Evolutionary conservation across 192 early-diverging fungal species (phyloP), one percentile per base, ranked within the genome.

Genomic region (Spinellus fusiger): DNA sequence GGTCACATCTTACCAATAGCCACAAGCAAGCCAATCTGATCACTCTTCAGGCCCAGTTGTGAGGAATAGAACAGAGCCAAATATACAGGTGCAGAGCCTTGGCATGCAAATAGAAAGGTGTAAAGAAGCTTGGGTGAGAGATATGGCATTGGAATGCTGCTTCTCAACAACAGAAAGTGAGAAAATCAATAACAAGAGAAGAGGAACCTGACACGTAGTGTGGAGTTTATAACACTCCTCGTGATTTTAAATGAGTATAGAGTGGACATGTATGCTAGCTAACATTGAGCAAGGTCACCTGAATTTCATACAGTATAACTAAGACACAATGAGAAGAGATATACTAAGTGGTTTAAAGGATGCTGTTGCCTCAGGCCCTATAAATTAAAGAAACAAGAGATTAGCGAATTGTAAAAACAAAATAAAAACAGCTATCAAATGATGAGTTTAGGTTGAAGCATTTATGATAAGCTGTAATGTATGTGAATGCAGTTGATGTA

Each of bases 61-160:
- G 67, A 68, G 3, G 66, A 61, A 65, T 74, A 74, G 53, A 69
- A 74, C 8, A 74, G 26, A 3, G 58, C 64, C 3, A 74, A 58
- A 57, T 69, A 74, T 12, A 68, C 66, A 20, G 72, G 72, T 10
- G 66, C 72, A 7, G 72, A 68, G 10, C 72, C 72, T 65, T 74
- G 72, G 66, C 72, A 74, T 61, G 72, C 72, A 52, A 74, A 74
- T 49, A 74, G 64, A 40, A 74, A 74, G 9, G 66, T 74, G 37
- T 74, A 74, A 47, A 74, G 49, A 38, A 74, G 59, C 49, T 74
- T 74, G 38, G 72, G 66, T n/a, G 67, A 35, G 52, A 74, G 50
- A 54, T 74, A 74, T 6, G 59, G 66, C 71, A 73, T 72, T 51
- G 27, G 9, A 53, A 5, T 3, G 13, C 18, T 18, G 10, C 15